Evolutionary conservation across 164 flowering plant genomes (phyloP).

Genomic region (Tetracentron sinense): DNA sequence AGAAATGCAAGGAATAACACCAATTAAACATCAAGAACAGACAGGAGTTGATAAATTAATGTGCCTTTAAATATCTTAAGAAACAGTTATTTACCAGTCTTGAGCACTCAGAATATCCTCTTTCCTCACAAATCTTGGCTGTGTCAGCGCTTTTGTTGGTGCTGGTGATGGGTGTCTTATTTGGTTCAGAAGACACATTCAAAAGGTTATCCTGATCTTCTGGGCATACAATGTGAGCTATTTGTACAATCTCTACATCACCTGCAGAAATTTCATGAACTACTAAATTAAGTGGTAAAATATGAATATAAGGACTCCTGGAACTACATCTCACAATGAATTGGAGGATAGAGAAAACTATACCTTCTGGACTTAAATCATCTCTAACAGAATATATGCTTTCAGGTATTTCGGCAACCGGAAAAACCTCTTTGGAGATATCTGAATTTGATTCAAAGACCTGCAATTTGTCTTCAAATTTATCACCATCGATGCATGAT

Average conservation of each 20-base stretch:
- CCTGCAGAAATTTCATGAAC: conserved; percentile 27
- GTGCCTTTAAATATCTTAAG: neutral
- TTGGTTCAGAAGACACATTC: conserved; percentile 26
- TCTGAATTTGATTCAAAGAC: conserved; percentile 15
- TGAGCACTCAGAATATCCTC: conserved; percentile 18
- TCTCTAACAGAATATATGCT: conserved; percentile 12
- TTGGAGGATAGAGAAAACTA: neutral
- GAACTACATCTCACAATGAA: neutral
- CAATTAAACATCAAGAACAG: too few relatives aligned
- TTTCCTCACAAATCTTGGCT: conserved; percentile 21
- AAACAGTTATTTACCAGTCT: conserved; percentile 32
- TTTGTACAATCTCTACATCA: conserved; percentile 22
- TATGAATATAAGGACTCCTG: too few relatives aligned
- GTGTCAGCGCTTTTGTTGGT: conserved; percentile 22
- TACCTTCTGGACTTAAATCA: conserved; percentile 40
- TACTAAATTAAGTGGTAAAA: neutral
- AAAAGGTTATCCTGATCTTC: conserved; percentile 20
- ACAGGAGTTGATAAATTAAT: too few relatives aligned
- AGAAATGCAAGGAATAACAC: too few relatives aligned
- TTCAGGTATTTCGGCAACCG: conserved; percentile 22
- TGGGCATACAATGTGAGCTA: conserved; percentile 12
- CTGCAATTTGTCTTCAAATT: conserved; percentile 18
- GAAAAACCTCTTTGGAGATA: conserved; percentile 14
- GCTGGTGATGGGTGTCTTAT: conserved; percentile 9
- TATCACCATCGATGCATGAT: conserved; percentile 16